Percentiles rank a stretch among this genome's conserved stretches.
Evolutionary conservation across 139 green algal genomes (phyloP).

Genomic region (Astrephomene gubernaculifera): DNA sequence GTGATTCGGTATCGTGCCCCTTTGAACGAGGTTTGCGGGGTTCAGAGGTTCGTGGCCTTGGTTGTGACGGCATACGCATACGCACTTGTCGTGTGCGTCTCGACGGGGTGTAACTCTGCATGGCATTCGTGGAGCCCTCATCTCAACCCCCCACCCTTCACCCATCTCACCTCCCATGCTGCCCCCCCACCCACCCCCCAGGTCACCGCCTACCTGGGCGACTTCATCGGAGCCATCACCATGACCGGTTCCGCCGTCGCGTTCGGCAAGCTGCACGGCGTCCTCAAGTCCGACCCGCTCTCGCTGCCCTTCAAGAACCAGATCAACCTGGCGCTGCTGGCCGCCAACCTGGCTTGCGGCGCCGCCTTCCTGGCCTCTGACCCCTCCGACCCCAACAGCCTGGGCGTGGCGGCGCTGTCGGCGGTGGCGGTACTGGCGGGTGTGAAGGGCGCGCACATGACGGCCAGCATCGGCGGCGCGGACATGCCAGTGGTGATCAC

Average conservation of each 20-base stretch:
- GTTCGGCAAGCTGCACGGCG: conserved; percentile 92
- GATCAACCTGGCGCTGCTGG: conserved; percentile 60
- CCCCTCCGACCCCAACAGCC: conserved; percentile 8
- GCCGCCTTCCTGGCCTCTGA: conserved; percentile 46
- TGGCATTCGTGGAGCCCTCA: too few relatives aligned
- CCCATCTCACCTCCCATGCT: background rate
- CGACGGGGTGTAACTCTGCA: too few relatives aligned
- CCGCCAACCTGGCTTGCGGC: conserved; percentile 61
- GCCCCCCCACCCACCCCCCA: background rate
- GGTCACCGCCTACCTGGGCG: conserved; percentile 78
- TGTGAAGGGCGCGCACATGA: conserved; percentile 87
- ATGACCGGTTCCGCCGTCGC: conserved; percentile 86
- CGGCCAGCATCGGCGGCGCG: conserved; percentile 86
- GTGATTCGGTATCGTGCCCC: too few relatives aligned
- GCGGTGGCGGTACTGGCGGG: conserved; percentile 75
- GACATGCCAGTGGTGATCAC: conserved; percentile 96
- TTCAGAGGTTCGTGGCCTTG: too few relatives aligned
- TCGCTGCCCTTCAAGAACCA: conserved; percentile 71
- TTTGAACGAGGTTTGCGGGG: too few relatives aligned
- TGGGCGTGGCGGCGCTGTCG: conserved; percentile 57
- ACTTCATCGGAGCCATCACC: conserved; percentile 89
- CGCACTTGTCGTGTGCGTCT: too few relatives aligned
- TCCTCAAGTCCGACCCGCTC: conserved; percentile 75
- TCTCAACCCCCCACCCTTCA: background rate
- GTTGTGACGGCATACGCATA: too few relatives aligned